Base-by-base conservation (phyloP, 208 protist species). In the Dictyostelium gargantuum region DNA sequence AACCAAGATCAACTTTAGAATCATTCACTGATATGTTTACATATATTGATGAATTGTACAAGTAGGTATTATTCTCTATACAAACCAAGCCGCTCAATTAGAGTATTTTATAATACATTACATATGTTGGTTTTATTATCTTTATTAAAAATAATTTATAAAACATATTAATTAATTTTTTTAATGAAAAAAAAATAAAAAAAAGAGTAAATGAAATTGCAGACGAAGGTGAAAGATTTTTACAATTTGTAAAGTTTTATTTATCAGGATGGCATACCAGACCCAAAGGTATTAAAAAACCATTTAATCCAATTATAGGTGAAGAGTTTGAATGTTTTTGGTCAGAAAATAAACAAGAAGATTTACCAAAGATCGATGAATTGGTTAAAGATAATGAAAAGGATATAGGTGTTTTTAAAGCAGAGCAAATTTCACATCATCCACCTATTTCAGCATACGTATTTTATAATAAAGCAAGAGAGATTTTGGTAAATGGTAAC, bases 231-330 rank as follows among this genome's bases (percentile, higher is more conserved):
- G 23, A 89, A 48, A 74, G 81, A 89, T 89, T 77, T 48, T 35
- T 89, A 38, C 81, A 89, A 38, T 77, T 89, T 44, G 17, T 77
- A n/a, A 89, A 89, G 50, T 89, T 89, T 38, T 74, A 56, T 63
- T 52, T 89, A 54, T n/a, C 66, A 21, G 68, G 46, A 21, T 89
- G 61, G 61, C 32, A 77, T 3, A 63, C 63, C 13, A 75, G 58
- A 77, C 81, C 81, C 32, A 89, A 66, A 26, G 81, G 81, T n/a
- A 89, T 89, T n/a, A 77, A 76, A 38, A 89, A 89, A 63, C 81
- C 81, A 50, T 89, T 89, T 73, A 89, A 89, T 77, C 81, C 81
- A 38, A 32, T 89, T 21, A 77, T 89, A 77, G 81, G 81, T 17
- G 81, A 89, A 29, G n/a, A 46, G 6, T 89, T 19, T 63, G 81